Base-by-base conservation (phyloP, 2,329 filamentous ascomycete species). In the Fusarium sp. region DNA sequence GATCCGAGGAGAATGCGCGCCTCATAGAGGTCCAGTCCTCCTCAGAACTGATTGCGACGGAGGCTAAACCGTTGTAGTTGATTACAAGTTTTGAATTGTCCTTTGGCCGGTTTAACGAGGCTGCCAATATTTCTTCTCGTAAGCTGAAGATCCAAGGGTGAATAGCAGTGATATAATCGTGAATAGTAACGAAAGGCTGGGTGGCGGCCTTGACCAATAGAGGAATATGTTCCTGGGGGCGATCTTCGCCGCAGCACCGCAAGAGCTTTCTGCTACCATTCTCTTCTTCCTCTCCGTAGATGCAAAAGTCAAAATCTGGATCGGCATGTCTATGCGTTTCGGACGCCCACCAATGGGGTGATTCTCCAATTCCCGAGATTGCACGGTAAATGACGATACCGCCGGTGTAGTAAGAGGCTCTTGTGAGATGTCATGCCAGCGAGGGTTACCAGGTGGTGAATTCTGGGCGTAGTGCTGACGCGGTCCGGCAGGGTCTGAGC, bases 271-370 rank as follows among this genome's bases (percentile, higher is more conserved):
- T 30, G 30, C 0, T 14, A 4, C 13, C 30, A 7, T 30, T 4
- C 13, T 14, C 6, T 2, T 37, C 3, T 10, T n/a, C 34, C 0
- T 6, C 4, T 12, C 11, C 18, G 7, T 39, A 39, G 7, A 19
- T 1, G 1, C 18, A 39, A 18, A 11, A 18, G 1, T 18, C 37
- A 0, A 7, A 18, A n/a, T 39, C 37, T 0, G 37, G 37, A 8
- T 39, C 2, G 1, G 37, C 37, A 39, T 39, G 37, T 7, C 11
- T 11, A 19, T 39, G 18, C 7, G 31, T 34, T 39, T 19, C 37
- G 0, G n/a, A n/a, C 16, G n/a, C 11, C 37, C 37, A 39, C 3
- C 0, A 39, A 19, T 5, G 5, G 6, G 10, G 18, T 3, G n/a
- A n/a, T n/a, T n/a, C 2, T 39, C 3, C 14, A 39, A 13, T 6